Conservation (phyloP, 1,284 basidiomycete genomes). For the Leccinum variabile region DNA sequence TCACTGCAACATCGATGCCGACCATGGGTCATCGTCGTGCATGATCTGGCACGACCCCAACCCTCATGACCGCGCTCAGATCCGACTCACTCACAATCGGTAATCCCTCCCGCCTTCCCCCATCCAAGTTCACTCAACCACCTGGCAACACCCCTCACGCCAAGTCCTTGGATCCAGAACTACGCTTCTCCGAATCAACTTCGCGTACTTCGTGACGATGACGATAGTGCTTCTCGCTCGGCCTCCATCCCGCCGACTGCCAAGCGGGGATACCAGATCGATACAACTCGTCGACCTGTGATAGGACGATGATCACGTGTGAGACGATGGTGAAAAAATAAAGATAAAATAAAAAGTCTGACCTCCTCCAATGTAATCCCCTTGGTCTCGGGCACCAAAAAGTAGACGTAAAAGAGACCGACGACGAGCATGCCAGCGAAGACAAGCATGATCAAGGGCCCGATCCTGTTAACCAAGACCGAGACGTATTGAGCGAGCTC, state of each 20-base stretch:
- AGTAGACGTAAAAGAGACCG: slow-evolving; percentile 58
- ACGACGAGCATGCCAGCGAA: slow-evolving; percentile 77
- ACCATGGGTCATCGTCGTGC: background rate
- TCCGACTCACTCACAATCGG: background rate
- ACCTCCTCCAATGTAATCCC: slow-evolving; percentile 35
- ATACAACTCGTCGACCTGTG: slow-evolving; percentile 34
- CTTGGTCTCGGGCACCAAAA: slow-evolving; percentile 31
- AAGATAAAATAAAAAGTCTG: background rate
- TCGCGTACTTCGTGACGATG: slow-evolving; percentile 15
- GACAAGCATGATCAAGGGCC: slow-evolving; percentile 73
- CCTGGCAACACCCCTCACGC: background rate
- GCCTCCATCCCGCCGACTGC: slow-evolving; percentile 28
- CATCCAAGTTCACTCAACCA: background rate
- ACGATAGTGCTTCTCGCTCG: slow-evolving; percentile 25
- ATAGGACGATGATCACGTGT: background rate
- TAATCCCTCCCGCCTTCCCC: background rate
- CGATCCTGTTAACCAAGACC: slow-evolving; percentile 46
- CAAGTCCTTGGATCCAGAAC: slow-evolving; percentile 25
- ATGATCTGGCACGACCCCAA: background rate
- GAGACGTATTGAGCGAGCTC: background rate
- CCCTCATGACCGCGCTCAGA: background rate
- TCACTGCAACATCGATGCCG: background rate
- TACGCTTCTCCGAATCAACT: slow-evolving; percentile 21
- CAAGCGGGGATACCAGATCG: slow-evolving; percentile 28
- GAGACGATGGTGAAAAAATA: background rate